phyloP scores from a whole-genome alignment of 441 rosid species.

The Aquilaria agallochum region DNA sequence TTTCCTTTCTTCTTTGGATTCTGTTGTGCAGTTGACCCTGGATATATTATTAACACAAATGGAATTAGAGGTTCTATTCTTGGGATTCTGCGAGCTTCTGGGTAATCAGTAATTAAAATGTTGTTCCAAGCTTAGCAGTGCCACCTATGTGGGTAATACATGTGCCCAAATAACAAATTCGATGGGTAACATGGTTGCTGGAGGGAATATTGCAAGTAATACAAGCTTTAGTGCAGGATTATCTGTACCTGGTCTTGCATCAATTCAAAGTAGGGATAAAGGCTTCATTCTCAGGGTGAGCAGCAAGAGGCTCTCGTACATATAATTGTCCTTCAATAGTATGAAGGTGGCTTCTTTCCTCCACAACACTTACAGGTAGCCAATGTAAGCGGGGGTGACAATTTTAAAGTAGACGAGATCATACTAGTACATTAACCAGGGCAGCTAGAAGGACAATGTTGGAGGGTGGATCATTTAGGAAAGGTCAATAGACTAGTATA shows the following conservation, averaged over 20 bases:
- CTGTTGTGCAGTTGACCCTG: constrained; percentile 59
- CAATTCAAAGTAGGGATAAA: constrained; percentile 10
- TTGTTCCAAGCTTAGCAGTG: constrained; percentile 82
- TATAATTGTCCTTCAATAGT: too few relatives aligned
- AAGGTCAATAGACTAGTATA: too few relatives aligned
- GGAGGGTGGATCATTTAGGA: too few relatives aligned
- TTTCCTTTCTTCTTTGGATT: constrained; percentile 10
- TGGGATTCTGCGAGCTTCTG: constrained; percentile 88
- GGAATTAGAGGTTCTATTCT: constrained; percentile 91
- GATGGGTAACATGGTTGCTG: constrained; percentile 91
- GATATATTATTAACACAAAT: constrained; percentile 56
- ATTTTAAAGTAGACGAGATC: too few relatives aligned
- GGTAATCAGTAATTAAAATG: constrained; percentile 66
- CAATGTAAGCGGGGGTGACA: too few relatives aligned
- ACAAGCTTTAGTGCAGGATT: constrained; percentile 77
- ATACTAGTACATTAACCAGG: too few relatives aligned
- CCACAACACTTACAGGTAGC: too few relatives aligned
- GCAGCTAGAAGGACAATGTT: too few relatives aligned
- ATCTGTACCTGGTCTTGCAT: constrained; percentile 79
- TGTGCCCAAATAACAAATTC: constrained; percentile 83
- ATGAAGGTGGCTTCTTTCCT: too few relatives aligned
- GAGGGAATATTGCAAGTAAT: constrained; percentile 80
- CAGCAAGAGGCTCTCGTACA: too few relatives aligned
- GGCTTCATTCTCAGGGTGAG: too few relatives aligned
- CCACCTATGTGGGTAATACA: constrained; percentile 79